Conservation (phyloP, 441 rosid genomes). For the Erysimum pusillum region DNA sequence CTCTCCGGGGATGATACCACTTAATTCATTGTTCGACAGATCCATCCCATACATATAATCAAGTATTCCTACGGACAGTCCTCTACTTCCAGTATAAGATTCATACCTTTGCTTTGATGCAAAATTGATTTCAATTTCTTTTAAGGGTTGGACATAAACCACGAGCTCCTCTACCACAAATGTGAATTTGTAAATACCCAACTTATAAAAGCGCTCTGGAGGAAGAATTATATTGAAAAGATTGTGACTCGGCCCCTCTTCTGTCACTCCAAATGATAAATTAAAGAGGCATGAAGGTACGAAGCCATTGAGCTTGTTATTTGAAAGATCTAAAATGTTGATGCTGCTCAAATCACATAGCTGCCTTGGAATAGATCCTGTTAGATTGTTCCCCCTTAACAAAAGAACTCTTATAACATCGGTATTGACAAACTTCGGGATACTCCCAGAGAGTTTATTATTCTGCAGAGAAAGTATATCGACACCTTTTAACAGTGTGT, state of each 20-base stretch:
- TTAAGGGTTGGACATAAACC: not conserved
- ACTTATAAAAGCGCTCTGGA: not conserved
- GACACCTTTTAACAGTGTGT: not conserved
- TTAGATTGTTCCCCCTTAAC: conserved; percentile 23
- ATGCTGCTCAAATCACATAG: conserved; percentile 25
- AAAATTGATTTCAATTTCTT: not conserved
- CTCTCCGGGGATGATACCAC: conserved; percentile 32
- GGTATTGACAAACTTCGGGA: not conserved
- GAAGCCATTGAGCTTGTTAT: conserved; percentile 17
- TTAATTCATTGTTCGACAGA: conserved; percentile 24
- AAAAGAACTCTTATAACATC: not conserved
- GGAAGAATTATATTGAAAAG: too few species aligned
- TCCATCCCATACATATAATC: conserved; percentile 10
- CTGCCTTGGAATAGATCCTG: conserved; percentile 32
- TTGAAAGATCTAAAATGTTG: conserved; percentile 32
- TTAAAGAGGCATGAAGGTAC: conserved; percentile 33
- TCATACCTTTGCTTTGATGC: conserved; percentile 23
- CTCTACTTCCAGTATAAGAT: not conserved
- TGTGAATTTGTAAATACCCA: conserved; percentile 12
- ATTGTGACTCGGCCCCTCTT: too few species aligned
- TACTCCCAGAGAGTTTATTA: conserved; percentile 33
- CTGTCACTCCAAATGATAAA: not conserved
- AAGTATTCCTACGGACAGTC: not conserved
- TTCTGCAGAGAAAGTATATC: conserved; percentile 17
- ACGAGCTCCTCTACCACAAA: not conserved